Base-by-base conservation (phyloP, 495 filamentous ascomycete genomes). In the Zalerion maritima region DNA sequence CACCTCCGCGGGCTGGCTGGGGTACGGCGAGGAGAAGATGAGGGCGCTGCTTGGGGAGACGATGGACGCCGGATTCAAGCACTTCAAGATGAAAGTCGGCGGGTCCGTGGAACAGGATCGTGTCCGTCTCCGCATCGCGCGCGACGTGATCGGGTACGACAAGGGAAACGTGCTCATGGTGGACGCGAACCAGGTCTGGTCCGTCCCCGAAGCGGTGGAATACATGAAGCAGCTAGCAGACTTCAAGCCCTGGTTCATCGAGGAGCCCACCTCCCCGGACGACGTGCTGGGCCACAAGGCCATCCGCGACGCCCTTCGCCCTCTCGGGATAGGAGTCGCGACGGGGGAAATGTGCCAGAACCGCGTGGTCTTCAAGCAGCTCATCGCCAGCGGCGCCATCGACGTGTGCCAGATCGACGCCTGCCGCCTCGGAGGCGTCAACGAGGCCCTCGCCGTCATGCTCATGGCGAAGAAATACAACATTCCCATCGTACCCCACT, bases 311-410 rank as follows among this genome's bases (percentile, higher is more conserved):
- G 85, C 84, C 1, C 67, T 94, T 7, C 58, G 60, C 15, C 78
- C 77, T 1, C 52, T 74, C 47, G 73, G 73, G 34, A 76, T 94
- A 41, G 81, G 81, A 25, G 85, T 94, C 13, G 85, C 85, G 10
- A 94, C 85, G 0, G 85, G 85, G 29, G 85, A 94, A 58, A 94
- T 94, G 85, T 91, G 82, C 60, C 85, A 93, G 63, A 93, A 93
- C 58, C 69, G 85, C 5, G 80, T 92, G 6, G 68, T 94, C 34
- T 92, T 93, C 68, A 94, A 94, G 67, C 85, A 94, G 56, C 65
- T 94, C 26, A 61, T 94, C 14, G 69, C 74, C 41, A 55, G 71
- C 18, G 73, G 76, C 31, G 81, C 84, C 24, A 74, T 94, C 46
- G 85, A 87, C 39, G 69, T 92, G 5, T 81, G 82, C 43, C 86